Evolutionary conservation across 1,284 basidiomycete species (phyloP).

Genomic region (Ustilago crameri): DNA sequence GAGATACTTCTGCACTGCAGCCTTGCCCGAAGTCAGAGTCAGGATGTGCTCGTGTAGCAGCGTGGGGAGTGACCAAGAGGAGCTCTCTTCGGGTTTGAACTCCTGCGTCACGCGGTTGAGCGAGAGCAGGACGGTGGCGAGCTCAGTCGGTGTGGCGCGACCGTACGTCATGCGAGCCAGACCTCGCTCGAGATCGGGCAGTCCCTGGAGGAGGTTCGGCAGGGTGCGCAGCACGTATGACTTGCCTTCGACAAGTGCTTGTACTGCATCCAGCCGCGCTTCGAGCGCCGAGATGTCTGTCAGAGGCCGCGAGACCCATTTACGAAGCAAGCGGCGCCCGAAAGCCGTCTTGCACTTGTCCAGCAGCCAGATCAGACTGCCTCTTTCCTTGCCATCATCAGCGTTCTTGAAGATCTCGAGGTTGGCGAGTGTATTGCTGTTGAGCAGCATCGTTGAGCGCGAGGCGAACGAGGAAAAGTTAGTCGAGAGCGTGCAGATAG

Average conservation of each 20-base stretch:
- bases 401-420: slow-evolving; percentile 71
- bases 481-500: slow-evolving; percentile 66
- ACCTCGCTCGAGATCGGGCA: slow-evolving; percentile 90
- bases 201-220: slow-evolving; percentile 72
- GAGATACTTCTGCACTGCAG: slow-evolving; percentile 71
- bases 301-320: slow-evolving; percentile 88
- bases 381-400: slow-evolving; percentile 76
- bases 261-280: slow-evolving; percentile 83
- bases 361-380: slow-evolving; percentile 85
- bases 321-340: slow-evolving; percentile 82
- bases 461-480: slow-evolving; percentile 76
- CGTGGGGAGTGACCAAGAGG: slow-evolving; percentile 74
- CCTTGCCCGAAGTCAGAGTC: slow-evolving; percentile 76
- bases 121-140: slow-evolving; percentile 79
- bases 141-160: slow-evolving; percentile 82
- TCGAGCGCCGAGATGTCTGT: slow-evolving; percentile 76
- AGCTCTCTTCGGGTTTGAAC: slow-evolving; percentile 72
- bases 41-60: slow-evolving; percentile 68
- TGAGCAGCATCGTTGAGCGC: slow-evolving; percentile 85
- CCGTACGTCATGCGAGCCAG: slow-evolving; percentile 89
- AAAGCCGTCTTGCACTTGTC: slow-evolving; percentile 86
- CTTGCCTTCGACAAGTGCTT: slow-evolving; percentile 77
- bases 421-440: slow-evolving; percentile 86
- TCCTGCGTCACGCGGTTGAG: slow-evolving; percentile 79
- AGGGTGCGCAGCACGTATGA: slow-evolving; percentile 73